phyloP scores from a whole-genome alignment of 2,329 filamentous ascomycete genomes.

The Aspergillus sp. region DNA sequence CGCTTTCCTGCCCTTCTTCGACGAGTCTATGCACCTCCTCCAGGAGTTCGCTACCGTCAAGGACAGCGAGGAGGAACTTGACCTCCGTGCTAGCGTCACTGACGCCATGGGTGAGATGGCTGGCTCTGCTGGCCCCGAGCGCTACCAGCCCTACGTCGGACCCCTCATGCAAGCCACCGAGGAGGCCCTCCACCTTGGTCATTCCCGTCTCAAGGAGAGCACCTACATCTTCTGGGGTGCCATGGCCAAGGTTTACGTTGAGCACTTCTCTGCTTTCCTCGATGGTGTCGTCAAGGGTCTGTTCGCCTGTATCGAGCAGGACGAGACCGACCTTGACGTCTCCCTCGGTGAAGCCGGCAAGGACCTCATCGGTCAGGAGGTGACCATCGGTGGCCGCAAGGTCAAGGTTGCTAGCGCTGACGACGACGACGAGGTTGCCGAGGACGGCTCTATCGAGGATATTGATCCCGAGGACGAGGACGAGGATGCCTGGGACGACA shows the following conservation, averaged over 20 bases:
- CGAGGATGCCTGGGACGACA: slow-evolving; percentile 76
- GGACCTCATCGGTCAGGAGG: slow-evolving; percentile 67
- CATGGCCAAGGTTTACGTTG: slow-evolving; percentile 86
- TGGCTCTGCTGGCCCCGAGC: slow-evolving; percentile 71
- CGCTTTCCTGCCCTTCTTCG: slow-evolving; percentile 85
- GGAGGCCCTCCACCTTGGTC: slow-evolving; percentile 79
- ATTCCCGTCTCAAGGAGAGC: slow-evolving; percentile 86
- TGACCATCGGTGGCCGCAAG: slow-evolving; percentile 75
- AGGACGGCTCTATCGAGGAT: slow-evolving; percentile 55
- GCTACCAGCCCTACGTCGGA: slow-evolving; percentile 85
- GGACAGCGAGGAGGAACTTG: slow-evolving; percentile 80
- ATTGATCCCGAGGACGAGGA: slow-evolving; percentile 64
- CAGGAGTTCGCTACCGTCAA: slow-evolving; percentile 79
- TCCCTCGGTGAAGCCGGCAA: slow-evolving; percentile 67
- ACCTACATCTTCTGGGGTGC: slow-evolving; percentile 97
- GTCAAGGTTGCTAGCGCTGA: slow-evolving; percentile 67
- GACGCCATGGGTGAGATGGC: slow-evolving; percentile 94
- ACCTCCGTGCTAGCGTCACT: slow-evolving; percentile 80
- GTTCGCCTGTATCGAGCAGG: slow-evolving; percentile 78
- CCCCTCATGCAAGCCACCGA: slow-evolving; percentile 89
- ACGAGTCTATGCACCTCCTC: slow-evolving; percentile 82
- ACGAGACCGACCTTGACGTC: slow-evolving; percentile 74
- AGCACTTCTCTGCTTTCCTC: slow-evolving; percentile 46
- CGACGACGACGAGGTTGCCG: slow-evolving; percentile 47
- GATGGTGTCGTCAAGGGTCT: slow-evolving; percentile 49